phyloP scores from a whole-genome alignment of 2,329 filamentous ascomycete genomes.

The Aureobasidium sp. region DNA sequence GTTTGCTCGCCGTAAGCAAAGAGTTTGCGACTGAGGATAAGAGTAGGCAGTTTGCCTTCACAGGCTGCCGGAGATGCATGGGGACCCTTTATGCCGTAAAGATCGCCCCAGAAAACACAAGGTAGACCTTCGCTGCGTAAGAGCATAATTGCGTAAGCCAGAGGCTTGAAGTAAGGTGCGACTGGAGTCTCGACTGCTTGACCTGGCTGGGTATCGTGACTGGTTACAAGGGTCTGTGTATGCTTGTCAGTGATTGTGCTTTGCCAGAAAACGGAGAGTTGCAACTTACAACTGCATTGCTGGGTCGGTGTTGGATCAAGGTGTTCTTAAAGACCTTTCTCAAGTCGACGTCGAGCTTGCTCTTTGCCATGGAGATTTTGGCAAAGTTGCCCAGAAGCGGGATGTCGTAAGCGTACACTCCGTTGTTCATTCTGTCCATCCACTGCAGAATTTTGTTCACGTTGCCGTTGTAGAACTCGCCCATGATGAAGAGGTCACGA shows the following conservation, averaged over 20 bases:
- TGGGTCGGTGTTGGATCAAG: conserved; percentile 48
- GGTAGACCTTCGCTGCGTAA: conserved; percentile 57
- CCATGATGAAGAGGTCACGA: conserved; percentile 56
- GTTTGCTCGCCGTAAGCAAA: conserved; percentile 61
- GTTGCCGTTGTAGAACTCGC: conserved; percentile 62
- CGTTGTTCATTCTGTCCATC: conserved; percentile 23
- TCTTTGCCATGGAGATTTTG: conserved; percentile 31
- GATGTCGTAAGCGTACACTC: conserved; percentile 16
- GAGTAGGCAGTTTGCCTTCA: conserved; percentile 42
- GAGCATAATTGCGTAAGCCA: conserved; percentile 66
- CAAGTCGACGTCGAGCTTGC: conserved; percentile 35
- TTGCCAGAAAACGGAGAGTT: no score
- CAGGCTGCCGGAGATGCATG: conserved; percentile 44
- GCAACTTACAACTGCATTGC: conserved; percentile 43
- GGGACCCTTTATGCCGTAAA: conserved; percentile 55
- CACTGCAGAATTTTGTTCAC: conserved; percentile 50
- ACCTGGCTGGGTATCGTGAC: conserved; percentile 62
- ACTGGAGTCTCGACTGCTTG: conserved; percentile 59
- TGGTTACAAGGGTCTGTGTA: conserved; percentile 57
- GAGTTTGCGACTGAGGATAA: conserved; percentile 56
- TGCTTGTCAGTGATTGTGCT: not conserved
- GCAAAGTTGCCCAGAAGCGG: conserved; percentile 56
- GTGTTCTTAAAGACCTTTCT: conserved; percentile 52
- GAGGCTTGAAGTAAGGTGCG: conserved; percentile 60
- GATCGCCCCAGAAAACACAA: conserved; percentile 64